A percentile compares a stretch with the other conserved stretches of the same genome.
Conservation (phyloP, 176 grass and related monocot species). For the Puccinellia tenuiflora region DNA sequence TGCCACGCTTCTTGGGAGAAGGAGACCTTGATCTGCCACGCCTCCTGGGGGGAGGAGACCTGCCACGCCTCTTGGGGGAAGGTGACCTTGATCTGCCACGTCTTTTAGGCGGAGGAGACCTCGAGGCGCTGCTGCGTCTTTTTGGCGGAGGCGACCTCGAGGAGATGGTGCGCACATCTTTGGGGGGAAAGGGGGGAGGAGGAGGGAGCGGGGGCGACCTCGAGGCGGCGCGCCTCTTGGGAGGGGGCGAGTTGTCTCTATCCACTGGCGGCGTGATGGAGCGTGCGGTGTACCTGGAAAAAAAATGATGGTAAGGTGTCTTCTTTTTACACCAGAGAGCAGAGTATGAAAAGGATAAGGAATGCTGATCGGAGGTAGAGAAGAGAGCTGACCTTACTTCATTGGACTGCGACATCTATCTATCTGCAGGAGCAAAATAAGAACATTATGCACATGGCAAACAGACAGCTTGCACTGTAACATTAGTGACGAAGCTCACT, state of each 20-base stretch:
- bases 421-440: not conserved
- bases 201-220: not conserved
- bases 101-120: not conserved
- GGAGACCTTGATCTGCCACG: conserved; percentile 40
- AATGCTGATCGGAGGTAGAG: not conserved
- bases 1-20: conserved; percentile 37
- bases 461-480: not conserved
- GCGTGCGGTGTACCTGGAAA: conserved; percentile 76
- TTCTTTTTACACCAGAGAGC: not conserved
- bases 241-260: conserved; percentile 45
- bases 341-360: not conserved
- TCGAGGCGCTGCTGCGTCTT: not conserved
- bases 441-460: not conserved
- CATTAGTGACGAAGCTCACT: not conserved
- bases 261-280: conserved; percentile 80
- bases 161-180: not conserved
- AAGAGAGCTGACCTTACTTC: not conserved
- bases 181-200: not conserved
- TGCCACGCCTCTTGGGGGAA: conserved; percentile 34
- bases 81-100: conserved; percentile 46
- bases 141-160: not conserved
- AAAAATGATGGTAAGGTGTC: not conserved
- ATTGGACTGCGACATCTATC: not conserved
- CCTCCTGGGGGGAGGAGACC: conserved; percentile 43
- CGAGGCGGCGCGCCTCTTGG: not conserved